Conservation (phyloP, 129 eudicot species). For the Helianthus tuberosus region DNA sequence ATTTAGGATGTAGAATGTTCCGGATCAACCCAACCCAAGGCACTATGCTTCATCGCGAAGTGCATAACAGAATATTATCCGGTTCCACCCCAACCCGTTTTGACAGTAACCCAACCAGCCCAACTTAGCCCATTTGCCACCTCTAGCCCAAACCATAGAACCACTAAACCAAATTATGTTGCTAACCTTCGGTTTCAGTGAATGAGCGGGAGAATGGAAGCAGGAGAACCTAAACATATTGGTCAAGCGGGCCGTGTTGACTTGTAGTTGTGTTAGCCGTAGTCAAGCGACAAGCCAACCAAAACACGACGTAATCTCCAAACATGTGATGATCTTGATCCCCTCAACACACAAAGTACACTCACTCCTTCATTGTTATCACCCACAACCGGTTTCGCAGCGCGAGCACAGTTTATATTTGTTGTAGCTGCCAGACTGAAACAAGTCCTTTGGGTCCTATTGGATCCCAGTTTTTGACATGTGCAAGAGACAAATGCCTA, state of each 20-base stretch:
- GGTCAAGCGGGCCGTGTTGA: neutral
- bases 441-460: conserved; percentile 52
- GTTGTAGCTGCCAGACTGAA: conserved; percentile 96
- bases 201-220: conserved; percentile 58
- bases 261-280: conserved; percentile 67
- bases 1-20: neutral
- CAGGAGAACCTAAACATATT: conserved; percentile 85
- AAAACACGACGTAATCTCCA: conserved; percentile 93
- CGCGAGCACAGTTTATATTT: conserved; percentile 60
- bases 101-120: neutral
- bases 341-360: conserved; percentile 71
- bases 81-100: neutral
- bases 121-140: neutral
- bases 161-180: conserved; percentile 6
- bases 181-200: conserved; percentile 74
- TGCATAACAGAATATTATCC: neutral
- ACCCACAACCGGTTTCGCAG: conserved; percentile 87
- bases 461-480: conserved; percentile 49
- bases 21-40: neutral
- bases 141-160: neutral
- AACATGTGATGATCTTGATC: conserved; percentile 82
- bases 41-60: neutral
- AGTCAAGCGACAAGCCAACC: conserved; percentile 74
- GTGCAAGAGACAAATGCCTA: conserved; percentile 69
- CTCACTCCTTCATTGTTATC: conserved; percentile 58